Evolutionary conservation across 2,329 filamentous ascomycete species (phyloP).

Genomic region (Exophiala spinifera): DNA sequence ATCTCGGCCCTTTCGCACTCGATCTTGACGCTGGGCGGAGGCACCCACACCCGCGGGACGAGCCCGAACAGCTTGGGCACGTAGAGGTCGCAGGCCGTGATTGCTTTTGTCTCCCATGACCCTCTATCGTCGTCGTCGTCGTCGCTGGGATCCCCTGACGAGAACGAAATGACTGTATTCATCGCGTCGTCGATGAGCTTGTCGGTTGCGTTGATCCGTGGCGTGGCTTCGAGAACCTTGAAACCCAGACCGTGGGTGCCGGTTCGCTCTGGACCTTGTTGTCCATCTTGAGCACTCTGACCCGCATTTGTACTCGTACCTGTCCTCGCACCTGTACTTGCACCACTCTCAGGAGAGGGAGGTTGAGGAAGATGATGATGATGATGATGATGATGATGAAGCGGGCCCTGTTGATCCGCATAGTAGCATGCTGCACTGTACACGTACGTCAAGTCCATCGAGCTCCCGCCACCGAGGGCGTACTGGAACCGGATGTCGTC

Average conservation of each 20-base stretch:
- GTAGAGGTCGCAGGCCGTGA: neutral
- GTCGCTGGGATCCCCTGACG: no score
- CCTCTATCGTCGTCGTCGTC: neutral
- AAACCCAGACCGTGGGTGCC: neutral
- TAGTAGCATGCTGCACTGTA: constrained; percentile 5
- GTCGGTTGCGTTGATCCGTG: neutral
- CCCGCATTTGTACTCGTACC: no score
- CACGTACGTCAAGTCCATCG: constrained; percentile 16
- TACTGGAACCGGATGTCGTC: constrained; percentile 20
- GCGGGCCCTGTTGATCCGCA: neutral
- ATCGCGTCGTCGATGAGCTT: constrained; percentile 3
- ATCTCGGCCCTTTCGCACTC: constrained; percentile 9
- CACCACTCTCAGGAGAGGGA: no score
- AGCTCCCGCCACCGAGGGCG: constrained; percentile 11
- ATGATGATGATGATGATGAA: no score
- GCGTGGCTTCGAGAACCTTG: constrained; percentile 1
- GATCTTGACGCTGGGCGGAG: constrained; percentile 2
- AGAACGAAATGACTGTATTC: neutral
- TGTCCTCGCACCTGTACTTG: no score
- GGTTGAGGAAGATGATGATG: no score
- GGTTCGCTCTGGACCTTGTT: no score
- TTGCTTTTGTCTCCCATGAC: no score
- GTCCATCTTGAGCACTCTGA: no score
- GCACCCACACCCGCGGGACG: neutral
- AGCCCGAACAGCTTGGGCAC: neutral